Conservation (phyloP, 495 filamentous ascomycete species). For the Podospora fimiseda region DNA sequence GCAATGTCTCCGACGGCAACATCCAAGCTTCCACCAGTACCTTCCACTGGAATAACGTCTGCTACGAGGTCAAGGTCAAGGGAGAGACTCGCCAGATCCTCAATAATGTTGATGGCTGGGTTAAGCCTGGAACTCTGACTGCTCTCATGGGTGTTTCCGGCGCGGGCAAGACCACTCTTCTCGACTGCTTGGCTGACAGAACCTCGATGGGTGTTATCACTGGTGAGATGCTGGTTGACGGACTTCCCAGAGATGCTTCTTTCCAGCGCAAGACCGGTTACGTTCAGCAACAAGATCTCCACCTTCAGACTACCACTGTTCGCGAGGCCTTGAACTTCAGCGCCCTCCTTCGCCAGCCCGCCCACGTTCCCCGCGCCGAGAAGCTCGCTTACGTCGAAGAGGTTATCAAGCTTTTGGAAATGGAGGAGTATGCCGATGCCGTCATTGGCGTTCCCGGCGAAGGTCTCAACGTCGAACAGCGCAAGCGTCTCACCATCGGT, state of each 20-base stretch:
- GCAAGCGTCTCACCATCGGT: slow-evolving; percentile 84
- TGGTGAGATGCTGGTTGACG: slow-evolving; percentile 82
- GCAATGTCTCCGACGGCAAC: slow-evolving; percentile 39
- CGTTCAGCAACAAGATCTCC: slow-evolving; percentile 93
- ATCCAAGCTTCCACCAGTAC: slow-evolving; percentile 57
- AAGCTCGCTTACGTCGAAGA: slow-evolving; percentile 86
- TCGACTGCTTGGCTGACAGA: slow-evolving; percentile 68
- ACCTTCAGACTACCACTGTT: slow-evolving; percentile 78
- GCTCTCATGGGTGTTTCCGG: slow-evolving; percentile 79
- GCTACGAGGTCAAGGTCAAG: slow-evolving; percentile 88
- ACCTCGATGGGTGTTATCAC: slow-evolving; percentile 81
- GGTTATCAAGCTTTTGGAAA: slow-evolving; percentile 82
- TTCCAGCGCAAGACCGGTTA: slow-evolving; percentile 95
- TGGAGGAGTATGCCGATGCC: slow-evolving; percentile 83
- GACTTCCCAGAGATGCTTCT: slow-evolving; percentile 62
- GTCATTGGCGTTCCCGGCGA: slow-evolving; percentile 82
- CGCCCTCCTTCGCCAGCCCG: slow-evolving; percentile 78
- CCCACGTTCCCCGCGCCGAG: slow-evolving; percentile 57
- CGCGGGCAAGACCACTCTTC: slow-evolving; percentile 68
- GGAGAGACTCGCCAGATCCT: slow-evolving; percentile 66
- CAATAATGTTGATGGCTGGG: slow-evolving; percentile 81
- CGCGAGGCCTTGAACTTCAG: slow-evolving; percentile 79
- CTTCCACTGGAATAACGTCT: slow-evolving; percentile 82
- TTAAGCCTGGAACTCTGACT: slow-evolving; percentile 83
- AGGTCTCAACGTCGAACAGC: slow-evolving; percentile 88